Evolutionary conservation across 106 monocot genomes (phyloP), one percentile per base, ranked within the genome.

Genomic region (Ottelia alismoides): DNA sequence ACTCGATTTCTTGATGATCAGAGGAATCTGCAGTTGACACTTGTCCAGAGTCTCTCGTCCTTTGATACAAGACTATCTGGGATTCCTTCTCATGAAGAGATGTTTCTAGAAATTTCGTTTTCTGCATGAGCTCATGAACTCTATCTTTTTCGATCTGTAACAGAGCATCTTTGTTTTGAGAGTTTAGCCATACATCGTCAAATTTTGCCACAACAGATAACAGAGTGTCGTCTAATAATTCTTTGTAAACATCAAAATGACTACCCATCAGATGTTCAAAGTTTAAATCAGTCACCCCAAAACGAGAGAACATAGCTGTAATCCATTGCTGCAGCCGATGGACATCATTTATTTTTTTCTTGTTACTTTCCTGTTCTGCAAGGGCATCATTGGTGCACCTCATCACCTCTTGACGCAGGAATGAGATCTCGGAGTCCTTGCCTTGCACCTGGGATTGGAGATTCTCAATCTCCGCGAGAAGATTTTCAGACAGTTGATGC

Each of bases 321-420:
- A 85, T 69, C 76, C 73, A 71, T 30, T 44, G 65, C 27, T 69
- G 47, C 25, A 96, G 47, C 28, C 85, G 72, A 47, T 60, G 50
- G 30, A 82, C 45, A 24, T 82, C 69, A 62, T 55, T 59, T 30
- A 52, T 63, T 47, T 80, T 57, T 45, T 81, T 85, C 53, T 89
- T 85, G 60, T 66, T 85, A 30, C 31, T 64, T 61, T 90, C 89
- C 47, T 90, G 80, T 25, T 79, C 79, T 52, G 72, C 64, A 53
- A 90, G 48, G 60, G 79, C 72, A 64, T 98, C 78, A 50, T 85
- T 70, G 10, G 96, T 82, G 25, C 78, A 79, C 56, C 76, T 81
- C 28, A 90, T 90, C 20, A 98, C 72, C 57, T 98, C 96, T 45
- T 98, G 85, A 22, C 85, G 89, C 70, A 98, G 58, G 70, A 98